A percentile compares a stretch with the other conserved stretches of the same genome.
phyloP scores from a whole-genome alignment of 1,284 basidiomycete genomes.

The Leccinum fallax region DNA sequence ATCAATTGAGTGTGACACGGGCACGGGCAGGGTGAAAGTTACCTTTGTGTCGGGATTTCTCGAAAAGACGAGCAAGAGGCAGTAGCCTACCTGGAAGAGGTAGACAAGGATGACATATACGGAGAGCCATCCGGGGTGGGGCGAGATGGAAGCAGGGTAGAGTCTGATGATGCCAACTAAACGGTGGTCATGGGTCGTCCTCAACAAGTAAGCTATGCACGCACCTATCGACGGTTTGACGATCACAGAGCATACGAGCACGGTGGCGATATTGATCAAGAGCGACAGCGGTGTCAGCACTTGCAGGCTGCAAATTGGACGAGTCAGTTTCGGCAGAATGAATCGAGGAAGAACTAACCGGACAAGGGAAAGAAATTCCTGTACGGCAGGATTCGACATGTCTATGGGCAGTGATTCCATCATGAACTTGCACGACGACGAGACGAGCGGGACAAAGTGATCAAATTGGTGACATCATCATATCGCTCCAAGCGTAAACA shows the following conservation, averaged over 20 bases:
- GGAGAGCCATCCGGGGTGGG: constrained; percentile 62
- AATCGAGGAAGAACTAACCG: constrained; percentile 35
- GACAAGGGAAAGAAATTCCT: constrained; percentile 58
- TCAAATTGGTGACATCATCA: constrained; percentile 21
- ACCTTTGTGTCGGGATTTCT: constrained; percentile 83
- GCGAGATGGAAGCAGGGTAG: constrained; percentile 75
- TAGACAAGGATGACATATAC: constrained; percentile 67
- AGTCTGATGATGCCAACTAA: constrained; percentile 55
- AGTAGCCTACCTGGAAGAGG: constrained; percentile 76
- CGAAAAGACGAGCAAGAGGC: constrained; percentile 70
- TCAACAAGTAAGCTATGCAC: constrained; percentile 10
- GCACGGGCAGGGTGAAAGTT: background rate
- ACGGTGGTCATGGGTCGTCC: background rate
- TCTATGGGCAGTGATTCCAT: constrained; percentile 56
- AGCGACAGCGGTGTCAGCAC: constrained; percentile 78
- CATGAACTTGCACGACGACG: constrained; percentile 6
- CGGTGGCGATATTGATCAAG: constrained; percentile 66
- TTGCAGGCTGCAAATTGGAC: constrained; percentile 53
- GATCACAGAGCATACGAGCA: constrained; percentile 58
- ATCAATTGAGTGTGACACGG: background rate
- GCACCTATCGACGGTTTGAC: constrained; percentile 57
- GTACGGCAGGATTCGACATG: constrained; percentile 51
- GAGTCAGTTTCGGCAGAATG: background rate
- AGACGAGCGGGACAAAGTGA: background rate
- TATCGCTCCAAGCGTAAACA: constrained; percentile 16